Conservation (phyloP, 495 filamentous ascomycete species). For the Lophiostoma macrostomum region DNA sequence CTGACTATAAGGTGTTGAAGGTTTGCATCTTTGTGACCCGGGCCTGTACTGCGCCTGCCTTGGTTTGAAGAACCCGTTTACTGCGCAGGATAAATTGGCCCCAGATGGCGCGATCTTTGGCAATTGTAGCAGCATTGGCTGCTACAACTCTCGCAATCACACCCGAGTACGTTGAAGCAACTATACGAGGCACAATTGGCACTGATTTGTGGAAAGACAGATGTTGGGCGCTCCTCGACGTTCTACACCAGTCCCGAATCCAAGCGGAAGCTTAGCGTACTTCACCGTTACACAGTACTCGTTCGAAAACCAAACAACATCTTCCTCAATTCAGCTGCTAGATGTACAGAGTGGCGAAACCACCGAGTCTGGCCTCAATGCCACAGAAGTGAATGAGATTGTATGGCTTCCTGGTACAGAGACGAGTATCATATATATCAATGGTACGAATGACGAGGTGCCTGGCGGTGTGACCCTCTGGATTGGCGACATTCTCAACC, state of each 20-base stretch:
- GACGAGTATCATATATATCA: constrained; percentile 49
- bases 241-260: constrained; percentile 14
- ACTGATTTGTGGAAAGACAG: constrained; percentile 16
- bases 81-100: no score
- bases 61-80: no score
- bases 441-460: constrained; percentile 45
- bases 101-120: constrained; percentile 20
- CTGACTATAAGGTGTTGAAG: no score
- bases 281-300: constrained; percentile 47
- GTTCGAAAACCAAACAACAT: constrained; percentile 43
- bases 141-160: constrained; percentile 22
- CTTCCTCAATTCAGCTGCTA: constrained; percentile 42
- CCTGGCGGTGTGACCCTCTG: constrained; percentile 47
- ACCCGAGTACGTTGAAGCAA: constrained; percentile 14
- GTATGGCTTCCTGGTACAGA: constrained; percentile 45
- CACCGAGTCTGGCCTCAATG: constrained; percentile 42
- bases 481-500: constrained; percentile 35
- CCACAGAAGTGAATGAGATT: constrained; percentile 46
- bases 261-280: constrained; percentile 25
- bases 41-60: no score
- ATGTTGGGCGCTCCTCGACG: constrained; percentile 32
- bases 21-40: no score
- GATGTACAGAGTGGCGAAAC: constrained; percentile 44
- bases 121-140: constrained; percentile 19
- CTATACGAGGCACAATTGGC: neutral